A percentile compares a stretch with the other conserved stretches of the same genome.
Conservation (phyloP, 352 stramenopile genomes). For the Phytophthora lateralis region DNA sequence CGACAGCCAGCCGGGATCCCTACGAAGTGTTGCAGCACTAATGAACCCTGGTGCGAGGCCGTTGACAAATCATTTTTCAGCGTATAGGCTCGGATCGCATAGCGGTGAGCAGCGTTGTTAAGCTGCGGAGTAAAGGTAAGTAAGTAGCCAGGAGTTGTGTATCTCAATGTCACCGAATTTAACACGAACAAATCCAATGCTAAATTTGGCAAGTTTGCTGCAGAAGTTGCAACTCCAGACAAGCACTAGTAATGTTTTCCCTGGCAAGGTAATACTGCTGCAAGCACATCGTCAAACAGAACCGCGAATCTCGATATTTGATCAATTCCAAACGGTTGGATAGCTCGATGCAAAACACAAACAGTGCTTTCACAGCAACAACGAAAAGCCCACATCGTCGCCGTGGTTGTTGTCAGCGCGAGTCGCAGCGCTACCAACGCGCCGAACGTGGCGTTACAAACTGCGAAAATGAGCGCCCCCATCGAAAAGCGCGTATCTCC, state of each 20-base stretch:
- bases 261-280: not conserved
- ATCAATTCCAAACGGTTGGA: not conserved
- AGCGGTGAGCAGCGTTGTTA: too few relatives aligned
- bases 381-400: not conserved
- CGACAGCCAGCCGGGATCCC: not conserved
- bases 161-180: too few relatives aligned
- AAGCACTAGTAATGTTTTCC: not conserved
- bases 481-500: conserved; percentile 20
- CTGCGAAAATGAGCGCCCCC: conserved; percentile 6
- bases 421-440: not conserved
- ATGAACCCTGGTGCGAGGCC: not conserved
- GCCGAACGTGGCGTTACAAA: conserved; percentile 1
- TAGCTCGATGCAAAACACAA: not conserved
- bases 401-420: too few relatives aligned
- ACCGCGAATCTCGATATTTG: not conserved
- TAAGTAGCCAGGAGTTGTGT: too few relatives aligned
- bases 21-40: not conserved
- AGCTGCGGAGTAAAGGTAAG: too few relatives aligned
- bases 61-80: not conserved
- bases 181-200: too few relatives aligned
- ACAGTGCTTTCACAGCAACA: not conserved
- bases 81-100: too few relatives aligned
- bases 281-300: not conserved
- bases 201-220: too few relatives aligned
- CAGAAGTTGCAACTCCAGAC: too few relatives aligned